Percentiles rank a stretch among this genome's conserved stretches.
These are phyloP conservation scores for Batkoa obscura DNA, from an alignment of 371 early-diverging fungal species.

Conservation along the genomic window DNA sequence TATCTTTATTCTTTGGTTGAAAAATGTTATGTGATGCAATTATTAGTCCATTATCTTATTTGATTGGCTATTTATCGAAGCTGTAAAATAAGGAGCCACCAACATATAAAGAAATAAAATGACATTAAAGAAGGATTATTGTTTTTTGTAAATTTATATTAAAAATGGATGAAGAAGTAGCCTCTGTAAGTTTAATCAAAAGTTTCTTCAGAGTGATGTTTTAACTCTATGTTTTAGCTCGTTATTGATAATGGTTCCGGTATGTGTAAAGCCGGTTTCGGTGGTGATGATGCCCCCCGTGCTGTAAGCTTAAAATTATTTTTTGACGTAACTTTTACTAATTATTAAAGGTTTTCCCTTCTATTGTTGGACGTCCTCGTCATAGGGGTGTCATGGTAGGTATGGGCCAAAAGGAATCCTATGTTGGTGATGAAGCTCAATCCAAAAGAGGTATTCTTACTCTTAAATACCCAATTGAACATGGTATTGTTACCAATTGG, in stretches of 20 bases:
- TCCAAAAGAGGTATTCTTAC: slow-evolving; percentile 98
- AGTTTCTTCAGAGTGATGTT: not conserved
- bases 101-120: no score
- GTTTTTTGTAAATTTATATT: no score
- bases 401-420: slow-evolving; percentile 99
- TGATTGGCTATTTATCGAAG: no score
- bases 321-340: not conserved
- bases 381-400: slow-evolving; percentile 99
- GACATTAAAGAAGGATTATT: no score
- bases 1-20: no score
- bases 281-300: slow-evolving; percentile 99
- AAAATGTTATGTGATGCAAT: no score
- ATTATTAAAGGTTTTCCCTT: slow-evolving; percentile 73
- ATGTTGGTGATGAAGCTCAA: slow-evolving; percentile 99
- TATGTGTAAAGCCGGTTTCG: slow-evolving; percentile 99
- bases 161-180: slow-evolving; percentile 15
- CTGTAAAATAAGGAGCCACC: no score
- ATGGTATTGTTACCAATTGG: slow-evolving; percentile 99
- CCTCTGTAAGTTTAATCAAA: slow-evolving; percentile 8
- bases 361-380: slow-evolving; percentile 98
- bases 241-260: slow-evolving; percentile 99
- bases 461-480: slow-evolving; percentile 99
- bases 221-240: slow-evolving; percentile 7
- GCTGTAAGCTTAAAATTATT: slow-evolving; percentile 51
- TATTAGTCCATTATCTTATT: no score